Conservation (phyloP, 495 filamentous ascomycete species). For the Aspergillus cavernicola region DNA sequence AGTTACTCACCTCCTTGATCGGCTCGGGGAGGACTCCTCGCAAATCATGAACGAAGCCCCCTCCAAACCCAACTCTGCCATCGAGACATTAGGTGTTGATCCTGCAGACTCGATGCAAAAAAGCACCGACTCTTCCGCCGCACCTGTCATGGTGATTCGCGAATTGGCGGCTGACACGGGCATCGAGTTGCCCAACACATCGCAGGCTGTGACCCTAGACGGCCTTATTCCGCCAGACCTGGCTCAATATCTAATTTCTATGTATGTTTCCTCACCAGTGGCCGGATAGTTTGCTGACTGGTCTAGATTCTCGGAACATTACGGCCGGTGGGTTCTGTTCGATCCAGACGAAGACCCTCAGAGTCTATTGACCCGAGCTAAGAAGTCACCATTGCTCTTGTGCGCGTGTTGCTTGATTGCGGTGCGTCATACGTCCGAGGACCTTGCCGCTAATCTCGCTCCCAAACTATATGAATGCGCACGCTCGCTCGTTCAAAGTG, state of each 20-base stretch:
- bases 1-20: constrained; percentile 30
- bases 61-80: constrained; percentile 3
- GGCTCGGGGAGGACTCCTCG: constrained; percentile 25
- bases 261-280: constrained; percentile 11
- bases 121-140: constrained; percentile 22
- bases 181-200: constrained; percentile 22
- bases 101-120: constrained; percentile 12
- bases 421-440: constrained; percentile 40
- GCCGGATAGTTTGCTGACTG: background rate
- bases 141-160: constrained; percentile 32
- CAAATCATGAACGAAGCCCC: background rate
- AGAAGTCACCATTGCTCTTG: constrained; percentile 36
- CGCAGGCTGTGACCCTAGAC: constrained; percentile 15
- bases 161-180: constrained; percentile 34
- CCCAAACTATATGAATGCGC: constrained; percentile 38
- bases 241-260: constrained; percentile 18
- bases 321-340: constrained; percentile 43
- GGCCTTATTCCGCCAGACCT: constrained; percentile 22
- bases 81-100: constrained; percentile 9
- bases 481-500: constrained; percentile 29
- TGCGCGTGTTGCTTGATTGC: constrained; percentile 43
- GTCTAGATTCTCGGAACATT: constrained; percentile 20
- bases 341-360: constrained; percentile 23
- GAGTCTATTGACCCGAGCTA: constrained; percentile 26
- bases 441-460: constrained; percentile 32